These are phyloP conservation scores for Fraxinus angustifolia DNA, from an alignment of 305 asterid genomes.

Conservation along the genomic window DNA sequence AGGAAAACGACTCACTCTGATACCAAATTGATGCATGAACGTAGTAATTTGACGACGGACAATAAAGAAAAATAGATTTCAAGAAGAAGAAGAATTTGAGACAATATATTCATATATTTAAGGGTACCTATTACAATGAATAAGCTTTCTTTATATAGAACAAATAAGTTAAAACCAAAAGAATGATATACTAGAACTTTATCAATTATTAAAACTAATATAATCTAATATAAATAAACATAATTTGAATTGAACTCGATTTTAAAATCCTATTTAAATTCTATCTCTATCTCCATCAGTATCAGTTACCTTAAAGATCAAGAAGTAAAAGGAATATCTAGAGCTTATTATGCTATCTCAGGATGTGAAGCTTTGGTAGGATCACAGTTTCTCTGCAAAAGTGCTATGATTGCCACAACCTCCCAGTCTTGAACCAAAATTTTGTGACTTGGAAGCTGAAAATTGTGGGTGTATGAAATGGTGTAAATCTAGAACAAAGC, in stretches of 20 bases:
- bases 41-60: neutral
- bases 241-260: too few relatives aligned
- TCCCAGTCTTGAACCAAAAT: conserved; percentile 40
- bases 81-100: neutral
- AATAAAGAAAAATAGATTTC: neutral
- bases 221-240: too few relatives aligned
- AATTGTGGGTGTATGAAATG: neutral
- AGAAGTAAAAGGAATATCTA: neutral
- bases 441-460: conserved; percentile 23
- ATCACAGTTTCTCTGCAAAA: conserved; percentile 48
- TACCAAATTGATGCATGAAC: neutral
- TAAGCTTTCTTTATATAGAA: too few relatives aligned
- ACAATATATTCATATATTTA: neutral
- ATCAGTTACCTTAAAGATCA: too few relatives aligned
- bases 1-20: neutral
- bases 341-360: conserved; percentile 75
- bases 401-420: conserved; percentile 55
- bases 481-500: neutral
- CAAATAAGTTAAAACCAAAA: too few relatives aligned
- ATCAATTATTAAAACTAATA: too few relatives aligned
- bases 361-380: conserved; percentile 88
- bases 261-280: too few relatives aligned
- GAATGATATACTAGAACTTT: too few relatives aligned
- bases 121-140: neutral
- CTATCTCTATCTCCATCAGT: too few relatives aligned